phyloP scores from a whole-genome alignment of 345 rosid species.

The Populus nigra region DNA sequence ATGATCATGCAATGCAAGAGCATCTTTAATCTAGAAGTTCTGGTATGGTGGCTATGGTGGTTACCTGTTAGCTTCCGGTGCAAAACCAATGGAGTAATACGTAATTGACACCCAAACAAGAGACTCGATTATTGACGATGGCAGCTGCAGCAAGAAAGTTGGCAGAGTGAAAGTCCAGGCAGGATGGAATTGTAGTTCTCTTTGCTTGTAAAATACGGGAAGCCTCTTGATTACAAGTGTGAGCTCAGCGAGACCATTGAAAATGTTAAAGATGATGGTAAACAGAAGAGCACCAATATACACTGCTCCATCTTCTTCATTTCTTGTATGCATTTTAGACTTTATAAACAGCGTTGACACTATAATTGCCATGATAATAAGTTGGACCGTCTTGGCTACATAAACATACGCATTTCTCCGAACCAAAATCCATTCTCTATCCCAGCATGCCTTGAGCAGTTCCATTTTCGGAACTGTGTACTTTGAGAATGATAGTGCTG shows the following conservation, averaged over 20 bases:
- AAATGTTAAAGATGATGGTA: conserved; percentile 68
- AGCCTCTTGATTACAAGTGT: conserved; percentile 64
- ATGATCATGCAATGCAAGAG: not conserved
- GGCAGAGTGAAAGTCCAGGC: conserved; percentile 82
- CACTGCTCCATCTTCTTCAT: conserved; percentile 48
- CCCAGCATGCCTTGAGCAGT: conserved; percentile 69
- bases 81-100: conserved; percentile 61
- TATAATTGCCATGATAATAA: conserved; percentile 54
- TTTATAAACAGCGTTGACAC: conserved; percentile 61
- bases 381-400: conserved; percentile 66
- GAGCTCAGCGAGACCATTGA: conserved; percentile 86
- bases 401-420: conserved; percentile 66
- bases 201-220: conserved; percentile 88
- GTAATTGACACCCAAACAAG: conserved; percentile 60
- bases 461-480: conserved; percentile 57
- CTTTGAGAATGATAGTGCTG: conserved; percentile 60
- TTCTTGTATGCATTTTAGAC: conserved; percentile 54
- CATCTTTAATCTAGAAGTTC: not conserved
- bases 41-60: not conserved
- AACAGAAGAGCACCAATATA: conserved; percentile 57
- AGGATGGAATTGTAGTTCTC: conserved; percentile 82
- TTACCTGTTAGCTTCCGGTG: conserved; percentile 78
- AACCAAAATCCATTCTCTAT: conserved; percentile 72
- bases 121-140: conserved; percentile 70
- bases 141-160: conserved; percentile 57